A percentile compares a stretch with the other conserved stretches of the same genome.
phyloP scores from a whole-genome alignment of 257 asterid species.

The Solanum sparsipilum region DNA sequence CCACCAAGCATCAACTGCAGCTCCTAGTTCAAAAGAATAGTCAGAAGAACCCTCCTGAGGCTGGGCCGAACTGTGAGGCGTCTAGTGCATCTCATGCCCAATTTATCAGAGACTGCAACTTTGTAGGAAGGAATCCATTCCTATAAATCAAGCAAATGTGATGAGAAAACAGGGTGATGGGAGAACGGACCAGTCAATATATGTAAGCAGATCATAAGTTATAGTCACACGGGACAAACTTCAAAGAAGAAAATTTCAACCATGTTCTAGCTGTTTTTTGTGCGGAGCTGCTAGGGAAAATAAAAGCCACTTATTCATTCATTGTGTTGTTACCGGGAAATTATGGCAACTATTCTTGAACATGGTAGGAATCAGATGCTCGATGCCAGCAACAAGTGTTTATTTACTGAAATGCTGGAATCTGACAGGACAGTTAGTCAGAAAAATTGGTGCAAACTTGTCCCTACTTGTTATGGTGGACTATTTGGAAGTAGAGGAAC shows the following conservation, averaged over 20 bases:
- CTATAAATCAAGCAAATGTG: conserved; percentile 9
- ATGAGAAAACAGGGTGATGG: not conserved
- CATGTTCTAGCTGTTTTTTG: not conserved
- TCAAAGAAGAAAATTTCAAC: not conserved
- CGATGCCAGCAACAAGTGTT: not conserved
- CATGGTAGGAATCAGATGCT: not conserved
- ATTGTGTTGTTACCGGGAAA: not conserved
- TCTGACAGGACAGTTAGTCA: not conserved
- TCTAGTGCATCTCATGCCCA: not conserved
- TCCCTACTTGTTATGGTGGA: not conserved
- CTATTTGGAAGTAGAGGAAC: not conserved
- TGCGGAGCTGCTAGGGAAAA: not conserved
- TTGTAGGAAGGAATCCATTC: conserved; percentile 38
- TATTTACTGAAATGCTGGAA: not conserved
- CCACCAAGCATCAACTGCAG: not conserved
- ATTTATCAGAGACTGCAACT: conserved; percentile 19
- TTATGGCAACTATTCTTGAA: not conserved
- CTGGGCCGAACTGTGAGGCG: not conserved
- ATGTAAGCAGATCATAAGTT: not conserved
- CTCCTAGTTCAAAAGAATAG: not conserved
- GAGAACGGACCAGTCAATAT: not conserved
- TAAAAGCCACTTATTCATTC: not conserved
- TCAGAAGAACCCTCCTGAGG: not conserved
- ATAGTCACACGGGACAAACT: not conserved
- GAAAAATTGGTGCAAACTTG: not conserved